phyloP scores from a whole-genome alignment of 805 yeast species.

The Candida vartiovaarae region DNA sequence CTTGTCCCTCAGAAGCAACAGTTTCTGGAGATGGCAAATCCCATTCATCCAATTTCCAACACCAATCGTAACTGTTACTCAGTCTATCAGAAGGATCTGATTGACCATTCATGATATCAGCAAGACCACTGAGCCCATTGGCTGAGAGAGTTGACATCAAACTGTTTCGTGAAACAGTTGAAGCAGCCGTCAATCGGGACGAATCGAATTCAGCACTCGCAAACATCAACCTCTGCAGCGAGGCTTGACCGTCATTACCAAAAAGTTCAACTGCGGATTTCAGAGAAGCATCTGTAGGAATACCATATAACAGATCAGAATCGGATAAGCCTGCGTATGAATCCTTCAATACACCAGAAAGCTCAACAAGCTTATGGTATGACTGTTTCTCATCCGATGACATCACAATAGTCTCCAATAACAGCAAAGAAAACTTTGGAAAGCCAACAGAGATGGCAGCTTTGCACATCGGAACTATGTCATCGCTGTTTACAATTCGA shows the following conservation, averaged over 20 bases:
- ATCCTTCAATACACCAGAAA: slow-evolving; percentile 11
- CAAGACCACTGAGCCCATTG: slow-evolving; percentile 53
- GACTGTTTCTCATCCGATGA: neutral
- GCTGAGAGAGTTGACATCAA: slow-evolving; percentile 34
- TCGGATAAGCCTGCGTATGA: slow-evolving; percentile 54
- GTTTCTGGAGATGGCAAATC: slow-evolving; percentile 46
- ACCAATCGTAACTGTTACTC: slow-evolving; percentile 45
- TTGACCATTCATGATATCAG: slow-evolving; percentile 36
- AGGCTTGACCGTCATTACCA: slow-evolving; percentile 24
- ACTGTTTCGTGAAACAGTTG: slow-evolving; percentile 11
- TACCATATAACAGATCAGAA: slow-evolving; percentile 55
- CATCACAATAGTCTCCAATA: slow-evolving; percentile 28
- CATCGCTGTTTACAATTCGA: slow-evolving; percentile 10
- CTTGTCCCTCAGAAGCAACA: slow-evolving; percentile 34
- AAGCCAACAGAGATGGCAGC: slow-evolving; percentile 21
- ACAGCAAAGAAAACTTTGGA: slow-evolving; percentile 26
- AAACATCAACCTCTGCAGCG: slow-evolving; percentile 41
- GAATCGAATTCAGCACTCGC: slow-evolving; percentile 50
- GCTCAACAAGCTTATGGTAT: neutral
- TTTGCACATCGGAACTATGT: slow-evolving; percentile 19
- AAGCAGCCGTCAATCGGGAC: slow-evolving; percentile 17
- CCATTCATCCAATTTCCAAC: slow-evolving; percentile 79
- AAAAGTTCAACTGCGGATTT: slow-evolving; percentile 41
- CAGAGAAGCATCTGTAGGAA: slow-evolving; percentile 52
- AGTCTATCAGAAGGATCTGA: slow-evolving; percentile 6